Base-by-base conservation (phyloP, 2,329 filamentous ascomycete genomes). In the Trichoderma sp. region DNA sequence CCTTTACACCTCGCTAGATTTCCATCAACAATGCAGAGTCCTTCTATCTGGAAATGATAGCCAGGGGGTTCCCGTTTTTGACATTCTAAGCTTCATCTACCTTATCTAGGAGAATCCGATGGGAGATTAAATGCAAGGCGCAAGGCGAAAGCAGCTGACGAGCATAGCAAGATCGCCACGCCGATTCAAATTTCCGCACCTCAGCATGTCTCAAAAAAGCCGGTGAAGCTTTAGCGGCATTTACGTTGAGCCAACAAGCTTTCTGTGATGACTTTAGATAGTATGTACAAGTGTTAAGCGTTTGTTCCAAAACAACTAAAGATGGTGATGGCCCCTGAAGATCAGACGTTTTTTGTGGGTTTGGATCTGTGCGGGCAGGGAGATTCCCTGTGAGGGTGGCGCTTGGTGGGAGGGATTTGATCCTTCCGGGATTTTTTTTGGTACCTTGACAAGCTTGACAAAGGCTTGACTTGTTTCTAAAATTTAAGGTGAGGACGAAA, bases 161-260 rank as follows among this genome's bases (percentile, higher is more conserved):
- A 28, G 62, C 61, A 66, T 36, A 23, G 62, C 62, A 66, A 53
- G 76, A 77, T 77, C 76, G 55, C 71, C 71, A 66, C 73, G 77
- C 72, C 76, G 76, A 78, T 78, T 77, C 74, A 78, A 78, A 78
- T 78, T 77, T 77, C 72, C 65, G 63, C 17, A 62, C 47, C 26
- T 61, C 71, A 62, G 36, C 32, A 39, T 71, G 72, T 73, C 73
- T 73, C 67, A 70, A 68, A 70, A 65, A 26, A 15, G 36, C 23
- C 36, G 53, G 55, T 36, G 23, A 67, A 58, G 34, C 23, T 36
- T 36, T 67, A 47, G 62, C 61, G 68, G 50, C 62, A 68, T 59
- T 58, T 32, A 68, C 23, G 28, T 20, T 65, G 67, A 26, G n/a
- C 70, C 55, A 50, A 30, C 59, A 63, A 61, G 34, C n/a, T 20